phyloP scores from a whole-genome alignment of 768 basidiomycete species.

The Dentipellis sp. region DNA sequence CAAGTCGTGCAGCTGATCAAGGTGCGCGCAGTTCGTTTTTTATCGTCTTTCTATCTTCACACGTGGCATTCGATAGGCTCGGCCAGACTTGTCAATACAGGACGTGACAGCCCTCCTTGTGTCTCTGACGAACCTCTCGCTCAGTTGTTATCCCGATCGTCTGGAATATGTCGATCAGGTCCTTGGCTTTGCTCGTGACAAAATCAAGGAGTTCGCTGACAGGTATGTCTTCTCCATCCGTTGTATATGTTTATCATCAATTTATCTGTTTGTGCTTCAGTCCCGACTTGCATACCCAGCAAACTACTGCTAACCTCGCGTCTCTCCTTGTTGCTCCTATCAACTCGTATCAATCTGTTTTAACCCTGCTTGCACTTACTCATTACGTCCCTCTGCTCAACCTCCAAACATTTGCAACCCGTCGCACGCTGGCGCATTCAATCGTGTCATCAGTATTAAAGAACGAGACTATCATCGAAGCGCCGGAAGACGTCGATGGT shows the following conservation, averaged over 20 bases:
- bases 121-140: conserved; percentile 87
- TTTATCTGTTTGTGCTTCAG: conserved; percentile 27
- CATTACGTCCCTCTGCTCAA: conserved; percentile 78
- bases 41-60: background rate
- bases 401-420: conserved; percentile 82
- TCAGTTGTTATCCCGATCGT: conserved; percentile 95
- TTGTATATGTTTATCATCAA: background rate
- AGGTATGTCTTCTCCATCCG: conserved; percentile 37
- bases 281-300: conserved; percentile 79
- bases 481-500: conserved; percentile 89
- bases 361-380: conserved; percentile 94
- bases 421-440: conserved; percentile 89
- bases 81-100: conserved; percentile 94
- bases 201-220: conserved; percentile 76
- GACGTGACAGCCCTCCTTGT: conserved; percentile 95
- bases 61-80: conserved; percentile 46
- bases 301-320: conserved; percentile 86
- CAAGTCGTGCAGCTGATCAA: conserved; percentile 98
- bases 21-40: conserved; percentile 31
- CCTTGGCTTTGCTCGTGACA: conserved; percentile 78
- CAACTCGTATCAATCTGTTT: conserved; percentile 91
- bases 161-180: conserved; percentile 97
- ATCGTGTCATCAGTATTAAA: conserved; percentile 91
- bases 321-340: conserved; percentile 89
- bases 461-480: conserved; percentile 93